phyloP scores from a whole-genome alignment of 139 green algal species.

The Chlorella sp. region DNA sequence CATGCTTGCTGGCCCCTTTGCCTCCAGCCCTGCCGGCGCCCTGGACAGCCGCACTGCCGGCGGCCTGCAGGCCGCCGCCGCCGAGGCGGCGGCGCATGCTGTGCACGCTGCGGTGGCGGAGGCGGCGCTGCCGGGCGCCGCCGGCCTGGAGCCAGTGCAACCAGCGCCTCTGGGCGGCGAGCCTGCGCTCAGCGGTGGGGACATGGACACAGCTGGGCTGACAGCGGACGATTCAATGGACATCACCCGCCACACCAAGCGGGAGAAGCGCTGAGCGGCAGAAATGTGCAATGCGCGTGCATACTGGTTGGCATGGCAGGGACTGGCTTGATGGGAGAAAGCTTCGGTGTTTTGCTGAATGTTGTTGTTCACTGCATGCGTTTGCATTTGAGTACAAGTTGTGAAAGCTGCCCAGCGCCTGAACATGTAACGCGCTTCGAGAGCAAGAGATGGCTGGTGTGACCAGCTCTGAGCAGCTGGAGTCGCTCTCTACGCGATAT shows the following conservation, averaged over 20 bases:
- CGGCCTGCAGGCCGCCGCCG: neutral
- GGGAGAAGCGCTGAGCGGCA: neutral
- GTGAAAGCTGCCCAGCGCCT: no score
- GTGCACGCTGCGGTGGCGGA: neutral
- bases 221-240: neutral
- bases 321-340: no score
- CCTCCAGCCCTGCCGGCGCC: neutral
- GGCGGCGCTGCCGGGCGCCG: neutral
- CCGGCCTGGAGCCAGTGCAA: no score
- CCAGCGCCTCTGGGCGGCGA: neutral
- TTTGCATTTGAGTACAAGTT: no score
- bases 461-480: no score
- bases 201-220: neutral
- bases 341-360: no score
- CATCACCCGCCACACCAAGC: slow-evolving; percentile 3
- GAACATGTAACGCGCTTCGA: no score
- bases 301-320: no score
- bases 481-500: no score
- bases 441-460: no score
- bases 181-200: neutral
- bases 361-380: no score
- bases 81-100: neutral
- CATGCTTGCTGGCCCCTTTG: neutral
- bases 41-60: neutral
- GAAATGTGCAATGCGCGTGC: no score